phyloP scores from a whole-genome alignment of 1,284 basidiomycete genomes.

The Tylopilus sp. region DNA sequence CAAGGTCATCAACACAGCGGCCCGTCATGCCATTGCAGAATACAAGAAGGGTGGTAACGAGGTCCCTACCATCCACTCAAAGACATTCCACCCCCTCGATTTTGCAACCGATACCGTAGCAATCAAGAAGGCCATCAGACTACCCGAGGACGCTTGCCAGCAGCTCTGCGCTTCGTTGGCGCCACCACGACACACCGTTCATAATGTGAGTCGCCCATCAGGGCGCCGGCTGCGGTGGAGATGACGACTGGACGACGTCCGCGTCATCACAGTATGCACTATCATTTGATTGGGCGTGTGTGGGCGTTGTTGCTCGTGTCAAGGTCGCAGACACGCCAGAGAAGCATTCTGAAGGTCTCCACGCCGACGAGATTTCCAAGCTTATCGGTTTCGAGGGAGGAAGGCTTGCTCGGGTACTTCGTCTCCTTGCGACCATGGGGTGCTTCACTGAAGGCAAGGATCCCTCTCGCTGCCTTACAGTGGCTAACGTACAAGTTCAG shows the following conservation, averaged over 20 bases:
- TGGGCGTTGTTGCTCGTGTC: slow-evolving; percentile 20
- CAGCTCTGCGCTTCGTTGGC: slow-evolving; percentile 28
- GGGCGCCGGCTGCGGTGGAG: too few relatives aligned
- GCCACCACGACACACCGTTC: slow-evolving; percentile 29
- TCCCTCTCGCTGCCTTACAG: neutral
- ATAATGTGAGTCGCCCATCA: slow-evolving; percentile 21
- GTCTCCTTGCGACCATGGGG: slow-evolving; percentile 32
- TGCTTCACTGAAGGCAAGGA: slow-evolving; percentile 33
- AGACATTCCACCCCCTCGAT: slow-evolving; percentile 25
- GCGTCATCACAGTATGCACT: slow-evolving; percentile 12
- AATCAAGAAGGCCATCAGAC: slow-evolving; percentile 28
- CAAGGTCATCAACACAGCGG: slow-evolving; percentile 24
- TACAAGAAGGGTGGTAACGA: slow-evolving; percentile 24
- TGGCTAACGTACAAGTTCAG: slow-evolving; percentile 7
- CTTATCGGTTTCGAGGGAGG: slow-evolving; percentile 25
- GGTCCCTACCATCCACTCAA: slow-evolving; percentile 26
- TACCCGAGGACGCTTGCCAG: slow-evolving; percentile 29
- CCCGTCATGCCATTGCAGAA: slow-evolving; percentile 27
- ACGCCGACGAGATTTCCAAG: slow-evolving; percentile 22
- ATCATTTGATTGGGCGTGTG: slow-evolving; percentile 28
- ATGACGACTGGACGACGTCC: neutral
- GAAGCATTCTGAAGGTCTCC: slow-evolving; percentile 25
- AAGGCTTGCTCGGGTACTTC: slow-evolving; percentile 33
- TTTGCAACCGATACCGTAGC: slow-evolving; percentile 18
- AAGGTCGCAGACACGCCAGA: slow-evolving; percentile 26